phyloP scores from a whole-genome alignment of 2,329 filamentous ascomycete species.

The Cadophora gregata region DNA sequence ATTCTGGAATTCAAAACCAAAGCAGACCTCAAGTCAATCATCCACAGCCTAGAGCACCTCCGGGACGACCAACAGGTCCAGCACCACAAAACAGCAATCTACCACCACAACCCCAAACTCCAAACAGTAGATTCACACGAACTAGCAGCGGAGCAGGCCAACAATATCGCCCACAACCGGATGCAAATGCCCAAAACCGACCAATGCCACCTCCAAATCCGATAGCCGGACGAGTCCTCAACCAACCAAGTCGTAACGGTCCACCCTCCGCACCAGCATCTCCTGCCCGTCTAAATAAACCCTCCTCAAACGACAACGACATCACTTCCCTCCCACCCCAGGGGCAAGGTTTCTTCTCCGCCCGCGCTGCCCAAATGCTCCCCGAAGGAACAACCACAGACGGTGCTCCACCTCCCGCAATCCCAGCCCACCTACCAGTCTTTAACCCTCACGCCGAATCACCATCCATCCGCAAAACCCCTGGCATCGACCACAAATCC shows the following conservation, averaged over 20 bases:
- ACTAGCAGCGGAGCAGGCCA: slow-evolving; percentile 34
- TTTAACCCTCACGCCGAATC: slow-evolving; percentile 80
- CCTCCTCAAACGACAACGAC: slow-evolving; percentile 27
- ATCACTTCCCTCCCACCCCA: slow-evolving; percentile 34
- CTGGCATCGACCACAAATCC: slow-evolving; percentile 79
- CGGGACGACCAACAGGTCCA: slow-evolving; percentile 37
- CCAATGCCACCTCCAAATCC: slow-evolving; percentile 29
- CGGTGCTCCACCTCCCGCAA: slow-evolving; percentile 45
- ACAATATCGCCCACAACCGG: slow-evolving; percentile 32
- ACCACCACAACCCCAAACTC: slow-evolving; percentile 41
- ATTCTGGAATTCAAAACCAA: slow-evolving; percentile 35
- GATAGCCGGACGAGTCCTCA: slow-evolving; percentile 38
- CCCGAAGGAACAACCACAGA: slow-evolving; percentile 48
- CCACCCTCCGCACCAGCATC: slow-evolving; percentile 39
- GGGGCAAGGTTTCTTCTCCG: slow-evolving; percentile 69
- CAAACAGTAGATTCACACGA: slow-evolving; percentile 40
- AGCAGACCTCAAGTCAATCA: slow-evolving; percentile 39
- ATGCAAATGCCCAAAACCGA: slow-evolving; percentile 23
- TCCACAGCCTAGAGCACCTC: slow-evolving; percentile 39
- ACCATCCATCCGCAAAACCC: slow-evolving; percentile 87
- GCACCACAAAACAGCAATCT: slow-evolving; percentile 24
- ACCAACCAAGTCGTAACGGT: slow-evolving; percentile 43
- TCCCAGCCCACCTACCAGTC: slow-evolving; percentile 54
- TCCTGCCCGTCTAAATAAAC: slow-evolving; percentile 31
- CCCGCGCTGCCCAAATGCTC: slow-evolving; percentile 65